These are phyloP conservation scores for Apiospora pterosperma DNA, from an alignment of 2,329 filamentous ascomycete species.

Conservation along the genomic window DNA sequence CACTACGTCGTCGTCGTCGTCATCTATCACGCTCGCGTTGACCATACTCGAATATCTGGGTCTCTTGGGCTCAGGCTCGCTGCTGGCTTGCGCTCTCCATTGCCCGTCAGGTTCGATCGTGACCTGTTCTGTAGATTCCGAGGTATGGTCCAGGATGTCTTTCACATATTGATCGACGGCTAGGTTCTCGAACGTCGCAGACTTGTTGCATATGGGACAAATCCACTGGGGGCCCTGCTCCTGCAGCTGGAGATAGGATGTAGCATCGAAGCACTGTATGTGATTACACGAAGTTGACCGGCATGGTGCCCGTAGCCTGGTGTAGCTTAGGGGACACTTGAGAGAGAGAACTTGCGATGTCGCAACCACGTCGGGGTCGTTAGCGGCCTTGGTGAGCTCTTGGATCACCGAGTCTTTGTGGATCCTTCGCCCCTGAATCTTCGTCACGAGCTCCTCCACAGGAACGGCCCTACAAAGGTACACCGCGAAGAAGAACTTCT, in stretches of 20 bases:
- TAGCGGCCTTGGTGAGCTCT: conserved; percentile 77
- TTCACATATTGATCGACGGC: conserved; percentile 87
- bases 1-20: conserved; percentile 50
- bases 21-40: conserved; percentile 22
- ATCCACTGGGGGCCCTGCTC: conserved; percentile 95
- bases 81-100: conserved; percentile 53
- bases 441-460: conserved; percentile 66
- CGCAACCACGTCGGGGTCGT: conserved; percentile 84
- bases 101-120: conserved; percentile 83
- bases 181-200: conserved; percentile 74
- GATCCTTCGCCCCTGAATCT: conserved; percentile 68
- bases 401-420: conserved; percentile 76
- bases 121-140: conserved; percentile 73
- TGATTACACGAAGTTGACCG: conserved; percentile 79
- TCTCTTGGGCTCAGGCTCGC: conserved; percentile 27
- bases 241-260: conserved; percentile 87
- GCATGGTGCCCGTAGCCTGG: conserved; percentile 76
- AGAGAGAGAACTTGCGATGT: conserved; percentile 86
- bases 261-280: conserved; percentile 92
- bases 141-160: conserved; percentile 76
- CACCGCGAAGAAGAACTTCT: conserved; percentile 72
- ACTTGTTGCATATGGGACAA: conserved; percentile 91
- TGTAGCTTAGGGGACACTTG: conserved; percentile 87
- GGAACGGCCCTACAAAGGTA: conserved; percentile 73
- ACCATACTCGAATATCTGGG: conserved; percentile 13